Conservation (phyloP, 2,329 filamentous ascomycete species). For the Diaporthe citrichinensis region DNA sequence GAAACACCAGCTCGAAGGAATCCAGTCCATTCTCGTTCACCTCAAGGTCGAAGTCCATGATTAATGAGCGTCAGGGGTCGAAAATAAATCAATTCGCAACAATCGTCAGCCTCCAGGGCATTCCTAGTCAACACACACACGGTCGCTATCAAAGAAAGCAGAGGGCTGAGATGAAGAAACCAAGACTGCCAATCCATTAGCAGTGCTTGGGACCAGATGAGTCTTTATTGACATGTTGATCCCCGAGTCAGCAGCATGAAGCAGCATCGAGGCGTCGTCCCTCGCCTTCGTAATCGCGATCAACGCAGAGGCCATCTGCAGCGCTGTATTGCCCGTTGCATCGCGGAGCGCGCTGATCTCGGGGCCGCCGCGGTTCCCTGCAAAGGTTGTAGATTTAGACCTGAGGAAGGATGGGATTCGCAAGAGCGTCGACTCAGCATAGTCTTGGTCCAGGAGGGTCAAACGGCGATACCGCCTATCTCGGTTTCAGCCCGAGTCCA, state of each 20-base stretch:
- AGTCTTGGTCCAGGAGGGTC: constrained; percentile 27
- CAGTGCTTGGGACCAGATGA: neutral
- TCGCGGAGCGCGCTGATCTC: neutral
- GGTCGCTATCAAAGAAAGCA: neutral
- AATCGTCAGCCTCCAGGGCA: constrained; percentile 5
- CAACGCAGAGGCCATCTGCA: neutral
- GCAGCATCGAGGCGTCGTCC: neutral
- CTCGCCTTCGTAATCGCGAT: neutral
- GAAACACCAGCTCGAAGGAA: constrained; percentile 10
- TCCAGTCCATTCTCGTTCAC: constrained; percentile 21
- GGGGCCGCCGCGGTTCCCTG: neutral
- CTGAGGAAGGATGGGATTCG: neutral
- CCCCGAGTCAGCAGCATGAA: constrained; percentile 23
- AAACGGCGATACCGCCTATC: constrained; percentile 22
- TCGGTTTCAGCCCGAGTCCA: constrained; percentile 21
- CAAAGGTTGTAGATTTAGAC: constrained; percentile 4
- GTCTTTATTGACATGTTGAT: constrained; percentile 14
- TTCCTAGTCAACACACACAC: constrained; percentile 1
- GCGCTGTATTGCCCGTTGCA: constrained; percentile 9
- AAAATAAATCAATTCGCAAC: neutral
- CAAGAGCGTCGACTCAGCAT: constrained; percentile 10
- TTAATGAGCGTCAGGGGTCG: constrained; percentile 5
- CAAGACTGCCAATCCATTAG: neutral
- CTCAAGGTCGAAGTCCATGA: constrained; percentile 25
- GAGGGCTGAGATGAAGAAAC: neutral